Base-by-base conservation (phyloP, 2,329 filamentous ascomycete species). In the Colletotrichum caudatum region DNA sequence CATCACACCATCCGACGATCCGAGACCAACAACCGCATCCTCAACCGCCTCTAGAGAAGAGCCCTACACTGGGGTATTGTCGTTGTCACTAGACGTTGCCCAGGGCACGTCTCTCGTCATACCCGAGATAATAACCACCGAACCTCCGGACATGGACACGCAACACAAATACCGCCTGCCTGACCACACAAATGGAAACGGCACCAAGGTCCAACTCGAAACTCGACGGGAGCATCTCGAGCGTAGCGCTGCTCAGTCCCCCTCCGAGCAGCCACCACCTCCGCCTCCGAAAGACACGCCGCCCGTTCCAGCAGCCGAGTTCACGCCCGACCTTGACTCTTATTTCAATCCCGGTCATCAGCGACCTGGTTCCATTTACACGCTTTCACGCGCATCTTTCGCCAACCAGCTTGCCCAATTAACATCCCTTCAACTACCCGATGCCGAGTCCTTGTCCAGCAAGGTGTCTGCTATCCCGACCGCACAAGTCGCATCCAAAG, bases 331-430 rank as follows among this genome's bases (percentile, higher is more conserved):
- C 66, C 82, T 87, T 41, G 83, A 85, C 50, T 85, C 87, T 48
- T 93, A 93, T 80, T 93, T 94, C 80, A 90, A 91, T 48, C 89
- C 90, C 5, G 89, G 89, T 29, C 84, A 90, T 57, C 89, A 89
- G 69, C 89, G 94, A 16, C 87, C 94, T 4, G 93, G 93, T 53
- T 98, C 95, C 46, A 94, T 98, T 75, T 98, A 97, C 82, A 97
- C 96, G 1, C 88, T 99, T 70, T 97, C 94, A 2, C 90, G 95
- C 56, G 93, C 92, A 44, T 98, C 95, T 8, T 97, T 99, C 80
- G 93, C 94, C 74, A 97, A 93, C 77, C 96, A 98, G 81, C 89
- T 98, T 64, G 93, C 94, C 59, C 94, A 98, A 80, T 86, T 99
- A 74, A 98, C 95, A 0, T 94, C 94, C 23, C 91, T 98, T 69